Evolutionary conservation across 345 rosid species (phyloP).

Genomic region (Diplotaxis tenuifolia): DNA sequence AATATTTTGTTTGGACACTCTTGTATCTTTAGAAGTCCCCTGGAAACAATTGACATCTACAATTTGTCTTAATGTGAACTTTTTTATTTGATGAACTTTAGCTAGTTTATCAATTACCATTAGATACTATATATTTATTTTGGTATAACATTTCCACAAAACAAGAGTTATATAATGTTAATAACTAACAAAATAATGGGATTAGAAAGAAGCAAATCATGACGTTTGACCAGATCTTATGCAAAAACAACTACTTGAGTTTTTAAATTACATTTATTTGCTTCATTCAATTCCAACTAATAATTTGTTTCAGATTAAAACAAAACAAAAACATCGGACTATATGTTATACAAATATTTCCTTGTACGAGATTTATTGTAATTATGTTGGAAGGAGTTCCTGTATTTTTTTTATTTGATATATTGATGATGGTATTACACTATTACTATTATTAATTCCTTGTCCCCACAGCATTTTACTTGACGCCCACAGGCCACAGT

Average conservation of each 20-base stretch:
- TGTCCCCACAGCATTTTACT: background rate
- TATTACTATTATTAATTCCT: background rate
- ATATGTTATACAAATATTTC: background rate
- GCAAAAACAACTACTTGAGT: slow-evolving; percentile 9
- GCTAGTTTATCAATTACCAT: slow-evolving; percentile 11
- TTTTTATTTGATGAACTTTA: background rate
- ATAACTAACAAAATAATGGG: background rate
- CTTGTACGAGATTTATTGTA: background rate
- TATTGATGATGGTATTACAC: background rate
- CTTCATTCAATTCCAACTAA: background rate
- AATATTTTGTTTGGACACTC: slow-evolving; percentile 16
- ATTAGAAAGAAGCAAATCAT: slow-evolving; percentile 28
- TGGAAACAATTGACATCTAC: slow-evolving; percentile 29
- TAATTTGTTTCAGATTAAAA: background rate
- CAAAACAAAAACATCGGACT: background rate
- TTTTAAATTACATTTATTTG: background rate
- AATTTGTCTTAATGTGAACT: background rate
- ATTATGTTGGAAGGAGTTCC: background rate
- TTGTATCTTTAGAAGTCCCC: slow-evolving; percentile 30
- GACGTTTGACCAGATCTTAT: slow-evolving; percentile 1
- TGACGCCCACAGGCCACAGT: background rate
- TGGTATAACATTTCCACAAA: background rate
- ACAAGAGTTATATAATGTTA: background rate
- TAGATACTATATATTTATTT: background rate
- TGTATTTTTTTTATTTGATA: background rate